Base-by-base conservation (phyloP, 228 moss, liverwort and hornwort species). In the Sphagnum fallax region DNA sequence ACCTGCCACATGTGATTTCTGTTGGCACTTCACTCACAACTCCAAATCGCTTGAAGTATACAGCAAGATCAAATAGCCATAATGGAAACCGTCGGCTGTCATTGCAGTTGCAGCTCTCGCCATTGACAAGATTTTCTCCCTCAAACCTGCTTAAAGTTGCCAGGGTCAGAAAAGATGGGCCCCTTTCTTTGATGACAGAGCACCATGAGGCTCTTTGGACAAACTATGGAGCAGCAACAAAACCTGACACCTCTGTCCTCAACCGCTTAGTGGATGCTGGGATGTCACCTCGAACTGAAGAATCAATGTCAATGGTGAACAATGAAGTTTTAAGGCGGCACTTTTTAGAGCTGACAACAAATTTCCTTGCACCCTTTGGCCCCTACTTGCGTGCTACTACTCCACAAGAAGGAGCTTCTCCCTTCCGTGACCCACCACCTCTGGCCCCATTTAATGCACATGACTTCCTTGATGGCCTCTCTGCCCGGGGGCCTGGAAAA, bases 201-300 rank as follows among this genome's bases (percentile, higher is more conserved):
- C 97, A 97, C 77, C 84, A 82, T 72, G 97, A 97, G 66, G 91
- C 93, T 52, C 71, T 97, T 53, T 97, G 97, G 97, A 91, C 97
- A 53, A 90, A 72, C 77, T 93, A 93, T 69, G 76, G 60, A 52
- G 83, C 91, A 67, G 91, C 93, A 68, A 97, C 97, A 16, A 97
- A 97, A 75, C 91, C 97, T 62, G 97, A 97, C 70, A 97, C 97
- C 6, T 89, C 87, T 67, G 88, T 97, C 65, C 88, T 97, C 11
- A 97, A 97, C 74, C 88, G 97, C 59, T 77, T 97, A 75, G 88
- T 97, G 58, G 97, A 97, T 86, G 87, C 87, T 49, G 97, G 86
- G 61, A 74, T 84, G 59, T 87, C 91, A 9, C 93, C 97, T 55
- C 88, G 91, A 77, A 91, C 93, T 71, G 97, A 97, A 72, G 97